Evolutionary conservation across 31 red algal species (phyloP), one percentile per base, ranked within the genome.

Genomic region (Endocladia muricata): DNA sequence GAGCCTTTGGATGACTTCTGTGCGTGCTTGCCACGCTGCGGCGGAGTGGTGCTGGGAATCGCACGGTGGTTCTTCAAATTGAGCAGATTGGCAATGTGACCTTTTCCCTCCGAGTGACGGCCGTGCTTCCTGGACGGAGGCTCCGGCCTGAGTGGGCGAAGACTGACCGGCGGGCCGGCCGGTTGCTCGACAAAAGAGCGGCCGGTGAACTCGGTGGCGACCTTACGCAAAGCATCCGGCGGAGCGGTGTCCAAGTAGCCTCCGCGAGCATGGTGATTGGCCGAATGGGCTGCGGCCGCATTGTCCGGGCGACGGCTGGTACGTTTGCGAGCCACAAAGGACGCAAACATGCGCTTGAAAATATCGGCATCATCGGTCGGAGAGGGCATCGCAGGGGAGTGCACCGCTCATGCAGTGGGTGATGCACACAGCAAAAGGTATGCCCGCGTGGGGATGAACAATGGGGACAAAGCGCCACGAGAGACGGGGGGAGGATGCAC

Each of bases 281-380:
- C 15, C 21, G 55, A 15, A 17, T 64, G 55, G 44, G 61, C 39
- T 23, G 77, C 22, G 17, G 71, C 22, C 2, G 49, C n/a, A n/a
- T n/a, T n/a, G n/a, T n/a, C n/a, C n/a, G n/a, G n/a, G n/a, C n/a
- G n/a, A n/a, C n/a, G n/a, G n/a, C n/a, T n/a, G n/a, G n/a, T n/a
- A n/a, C n/a, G n/a, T 63, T 74, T 72, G 42, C 73, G 83, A 0
- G 72, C 73, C 8, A 88, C 75, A 38, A 88, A 88, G 8, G 60
- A 72, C 65, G 84, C 84, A 49, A 88, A 88, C 84, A 88, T 88
- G 8, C 75, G 47, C 62, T 88, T 78, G 75, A 88, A 88, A 35
- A 88, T 66, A 44, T 88, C 84, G n/a, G n/a, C n/a, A 65, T 88
- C 84, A 60, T 88, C 84, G 44, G 77, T 47, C 8, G 75, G 36